These are phyloP conservation scores for Monosporascus sp. DNA, from an alignment of 2,329 filamentous ascomycete genomes.

Conservation along the genomic window DNA sequence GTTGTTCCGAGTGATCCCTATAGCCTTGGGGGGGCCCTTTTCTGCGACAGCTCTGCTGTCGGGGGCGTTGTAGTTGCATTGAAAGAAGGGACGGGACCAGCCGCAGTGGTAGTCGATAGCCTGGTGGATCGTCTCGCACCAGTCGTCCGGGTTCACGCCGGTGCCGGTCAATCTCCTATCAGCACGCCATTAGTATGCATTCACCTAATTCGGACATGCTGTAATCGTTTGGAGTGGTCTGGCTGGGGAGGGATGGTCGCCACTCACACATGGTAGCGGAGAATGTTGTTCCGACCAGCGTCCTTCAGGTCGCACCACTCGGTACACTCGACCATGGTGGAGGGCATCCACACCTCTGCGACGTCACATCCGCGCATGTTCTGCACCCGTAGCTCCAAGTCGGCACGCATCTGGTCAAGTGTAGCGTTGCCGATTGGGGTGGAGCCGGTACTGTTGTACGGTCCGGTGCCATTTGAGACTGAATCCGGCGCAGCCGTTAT, in stretches of 20 bases:
- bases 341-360: neutral
- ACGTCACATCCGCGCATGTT: neutral
- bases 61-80: neutral
- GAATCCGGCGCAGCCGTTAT: too few relatives aligned
- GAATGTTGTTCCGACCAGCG: neutral
- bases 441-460: too few relatives aligned
- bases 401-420: neutral
- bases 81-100: neutral
- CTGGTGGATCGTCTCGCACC: neutral
- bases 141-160: neutral
- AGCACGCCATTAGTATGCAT: neutral
- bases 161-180: neutral
- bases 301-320: neutral
- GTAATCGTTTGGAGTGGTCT: neutral
- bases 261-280: neutral
- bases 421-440: neutral
- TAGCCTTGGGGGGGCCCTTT: too few relatives aligned
- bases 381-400: neutral
- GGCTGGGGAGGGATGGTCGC: neutral
- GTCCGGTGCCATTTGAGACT: too few relatives aligned
- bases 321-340: neutral
- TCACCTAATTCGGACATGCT: neutral
- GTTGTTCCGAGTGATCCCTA: too few relatives aligned
- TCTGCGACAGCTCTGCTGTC: too few relatives aligned
- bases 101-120: neutral